These are phyloP conservation scores for Pythium chondricola DNA, from an alignment of 352 stramenopile species.

Conservation along the genomic window DNA sequence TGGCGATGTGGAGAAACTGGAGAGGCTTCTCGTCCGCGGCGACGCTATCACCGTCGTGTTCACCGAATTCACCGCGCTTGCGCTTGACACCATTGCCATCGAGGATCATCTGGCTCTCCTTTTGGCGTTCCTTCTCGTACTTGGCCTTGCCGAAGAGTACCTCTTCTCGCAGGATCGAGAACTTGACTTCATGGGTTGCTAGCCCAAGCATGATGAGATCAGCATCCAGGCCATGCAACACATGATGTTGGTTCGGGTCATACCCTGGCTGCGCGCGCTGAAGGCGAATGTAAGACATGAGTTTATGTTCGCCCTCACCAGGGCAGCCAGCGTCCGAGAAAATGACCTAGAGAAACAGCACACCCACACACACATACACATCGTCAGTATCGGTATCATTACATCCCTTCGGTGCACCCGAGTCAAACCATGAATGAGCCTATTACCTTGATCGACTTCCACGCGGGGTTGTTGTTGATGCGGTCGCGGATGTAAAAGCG, in stretches of 20 bases:
- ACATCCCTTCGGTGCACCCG: neutral
- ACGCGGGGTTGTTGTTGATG: slow-evolving; percentile 91
- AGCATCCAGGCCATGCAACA: slow-evolving; percentile 97
- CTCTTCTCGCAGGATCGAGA: slow-evolving; percentile 97
- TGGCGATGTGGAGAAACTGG: slow-evolving; percentile 92
- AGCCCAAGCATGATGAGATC: slow-evolving; percentile 99
- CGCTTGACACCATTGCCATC: slow-evolving; percentile 80
- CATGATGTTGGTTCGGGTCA: slow-evolving; percentile 96
- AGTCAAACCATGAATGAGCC: neutral
- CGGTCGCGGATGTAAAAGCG: slow-evolving; percentile 92
- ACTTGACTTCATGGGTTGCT: slow-evolving; percentile 98
- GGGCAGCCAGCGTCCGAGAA: slow-evolving; percentile 95
- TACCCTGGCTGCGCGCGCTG: slow-evolving; percentile 94
- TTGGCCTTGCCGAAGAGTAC: slow-evolving; percentile 84
- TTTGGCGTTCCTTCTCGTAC: slow-evolving; percentile 64
- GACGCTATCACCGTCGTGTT: slow-evolving; percentile 71
- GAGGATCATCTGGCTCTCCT: slow-evolving; percentile 51
- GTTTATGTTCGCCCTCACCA: slow-evolving; percentile 99
- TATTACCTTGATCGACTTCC: slow-evolving; percentile 90
- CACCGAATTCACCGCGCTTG: slow-evolving; percentile 79
- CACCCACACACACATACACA: neutral
- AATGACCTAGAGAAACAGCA: slow-evolving; percentile 81
- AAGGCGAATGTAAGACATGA: slow-evolving; percentile 97
- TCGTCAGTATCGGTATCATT: neutral
- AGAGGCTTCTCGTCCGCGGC: slow-evolving; percentile 88